These are phyloP conservation scores for Tilletia horrida DNA, from an alignment of 1,284 basidiomycete genomes.

Conservation along the genomic window DNA sequence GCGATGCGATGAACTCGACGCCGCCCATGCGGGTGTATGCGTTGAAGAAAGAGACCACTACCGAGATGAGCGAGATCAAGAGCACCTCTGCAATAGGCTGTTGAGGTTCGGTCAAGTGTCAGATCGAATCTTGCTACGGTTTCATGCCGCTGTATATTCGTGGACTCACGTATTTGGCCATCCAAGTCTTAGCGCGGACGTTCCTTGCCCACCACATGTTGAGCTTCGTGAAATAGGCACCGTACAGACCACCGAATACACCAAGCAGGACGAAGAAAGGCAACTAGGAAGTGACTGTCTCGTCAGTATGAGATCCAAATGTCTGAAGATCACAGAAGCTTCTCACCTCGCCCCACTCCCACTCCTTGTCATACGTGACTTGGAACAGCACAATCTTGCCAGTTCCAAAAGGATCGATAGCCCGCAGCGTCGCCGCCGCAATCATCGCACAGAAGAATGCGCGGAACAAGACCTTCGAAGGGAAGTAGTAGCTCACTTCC, in stretches of 20 bases:
- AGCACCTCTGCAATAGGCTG: constrained; percentile 83
- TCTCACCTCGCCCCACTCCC: constrained; percentile 66
- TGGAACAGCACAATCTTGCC: constrained; percentile 98
- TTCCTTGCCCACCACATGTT: constrained; percentile 70
- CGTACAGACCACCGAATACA: constrained; percentile 74
- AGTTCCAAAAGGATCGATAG: constrained; percentile 96
- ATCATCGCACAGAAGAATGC: constrained; percentile 95
- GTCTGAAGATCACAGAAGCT: constrained; percentile 81
- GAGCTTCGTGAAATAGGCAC: constrained; percentile 94
- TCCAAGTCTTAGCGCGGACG: constrained; percentile 43
- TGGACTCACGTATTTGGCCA: constrained; percentile 27
- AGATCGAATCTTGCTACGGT: neutral
- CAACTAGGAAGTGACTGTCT: constrained; percentile 17
- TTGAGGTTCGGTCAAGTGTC: neutral
- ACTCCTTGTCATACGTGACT: constrained; percentile 93
- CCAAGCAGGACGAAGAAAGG: constrained; percentile 80
- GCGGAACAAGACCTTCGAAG: constrained; percentile 96
- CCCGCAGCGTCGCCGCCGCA: constrained; percentile 92
- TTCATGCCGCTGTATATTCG: neutral
- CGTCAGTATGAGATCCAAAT: neutral
- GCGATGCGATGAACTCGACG: constrained; percentile 74
- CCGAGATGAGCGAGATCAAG: constrained; percentile 62
- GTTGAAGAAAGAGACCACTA: constrained; percentile 76
- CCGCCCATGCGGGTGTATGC: constrained; percentile 89
- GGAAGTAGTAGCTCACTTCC: constrained; percentile 98